A percentile compares a stretch with the other conserved stretches of the same genome.
phyloP scores from a whole-genome alignment of 2,329 filamentous ascomycete species.

The Microcyclospora pomicola region DNA sequence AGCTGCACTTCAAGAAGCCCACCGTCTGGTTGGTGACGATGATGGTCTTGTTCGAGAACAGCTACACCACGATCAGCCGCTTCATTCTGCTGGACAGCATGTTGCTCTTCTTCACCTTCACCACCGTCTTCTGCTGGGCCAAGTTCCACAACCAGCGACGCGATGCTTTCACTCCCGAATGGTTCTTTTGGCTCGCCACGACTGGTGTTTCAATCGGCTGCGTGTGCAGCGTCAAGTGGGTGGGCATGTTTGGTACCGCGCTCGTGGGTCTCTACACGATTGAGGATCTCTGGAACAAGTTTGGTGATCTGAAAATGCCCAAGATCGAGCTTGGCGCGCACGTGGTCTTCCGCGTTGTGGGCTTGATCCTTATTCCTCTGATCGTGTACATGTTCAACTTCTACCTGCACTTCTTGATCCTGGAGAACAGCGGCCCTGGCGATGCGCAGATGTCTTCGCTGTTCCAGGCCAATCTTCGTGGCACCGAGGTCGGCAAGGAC shows the following conservation, averaged over 20 bases:
- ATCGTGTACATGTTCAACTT: conserved; percentile 94
- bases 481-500: conserved; percentile 86
- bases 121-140: conserved; percentile 91
- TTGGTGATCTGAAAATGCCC: conserved; percentile 85
- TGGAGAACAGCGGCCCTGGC: conserved; percentile 85
- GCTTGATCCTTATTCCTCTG: conserved; percentile 77
- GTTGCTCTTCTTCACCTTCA: conserved; percentile 97
- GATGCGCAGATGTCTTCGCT: conserved; percentile 99
- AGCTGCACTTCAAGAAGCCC: conserved; percentile 71
- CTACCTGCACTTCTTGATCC: conserved; percentile 82
- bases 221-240: conserved; percentile 97
- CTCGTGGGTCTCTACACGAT: conserved; percentile 90
- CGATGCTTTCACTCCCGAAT: conserved; percentile 76
- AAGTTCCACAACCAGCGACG: conserved; percentile 85
- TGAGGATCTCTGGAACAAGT: conserved; percentile 97
- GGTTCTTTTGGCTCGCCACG: conserved; percentile 89
- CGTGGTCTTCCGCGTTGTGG: conserved; percentile 63
- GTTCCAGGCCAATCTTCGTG: conserved; percentile 91
- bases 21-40: conserved; percentile 90
- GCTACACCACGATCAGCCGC: conserved; percentile 94
- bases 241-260: conserved; percentile 89
- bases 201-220: conserved; percentile 93
- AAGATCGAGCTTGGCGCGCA: conserved; percentile 66
- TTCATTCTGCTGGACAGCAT: conserved; percentile 98
- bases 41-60: conserved; percentile 98